Conservation (phyloP, 1,284 basidiomycete species). For the Marasmius tenuissimus region DNA sequence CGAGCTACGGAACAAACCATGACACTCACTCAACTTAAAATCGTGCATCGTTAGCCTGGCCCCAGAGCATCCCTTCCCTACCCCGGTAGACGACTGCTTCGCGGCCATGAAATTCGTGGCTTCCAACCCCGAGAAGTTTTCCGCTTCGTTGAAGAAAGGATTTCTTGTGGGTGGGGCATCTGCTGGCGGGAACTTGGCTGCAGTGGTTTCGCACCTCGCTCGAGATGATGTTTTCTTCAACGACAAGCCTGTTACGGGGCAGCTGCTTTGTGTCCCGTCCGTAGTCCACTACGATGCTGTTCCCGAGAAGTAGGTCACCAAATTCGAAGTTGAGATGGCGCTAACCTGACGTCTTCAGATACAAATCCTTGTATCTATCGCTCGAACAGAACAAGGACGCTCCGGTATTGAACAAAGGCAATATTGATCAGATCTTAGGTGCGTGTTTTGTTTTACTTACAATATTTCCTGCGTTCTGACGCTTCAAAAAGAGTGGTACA, state of each 20-base stretch:
- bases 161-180: slow-evolving; percentile 14
- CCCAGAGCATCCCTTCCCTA: slow-evolving; percentile 18
- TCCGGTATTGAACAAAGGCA: background rate
- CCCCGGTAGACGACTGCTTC: slow-evolving; percentile 12
- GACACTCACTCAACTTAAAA: background rate
- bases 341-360: slow-evolving; percentile 3
- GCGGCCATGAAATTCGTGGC: slow-evolving; percentile 15
- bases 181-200: slow-evolving; percentile 9
- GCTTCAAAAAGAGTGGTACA: background rate
- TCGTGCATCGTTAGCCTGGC: slow-evolving; percentile 3
- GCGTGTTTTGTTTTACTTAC: background rate
- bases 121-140: background rate
- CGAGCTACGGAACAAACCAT: background rate
- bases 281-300: slow-evolving; percentile 5
- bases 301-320: slow-evolving; percentile 10
- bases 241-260: slow-evolving; percentile 10
- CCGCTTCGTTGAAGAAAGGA: slow-evolving; percentile 6
- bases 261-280: slow-evolving; percentile 8
- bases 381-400: slow-evolving; percentile 12
- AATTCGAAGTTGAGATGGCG: background rate
- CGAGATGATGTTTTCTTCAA: slow-evolving; percentile 14
- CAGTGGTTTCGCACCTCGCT: slow-evolving; percentile 7
- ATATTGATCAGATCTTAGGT: background rate
- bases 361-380: slow-evolving; percentile 9
- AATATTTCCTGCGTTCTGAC: background rate